Evolutionary conservation across 139 green algal species (phyloP).

Genomic region (Coccomyxa sp.): DNA sequence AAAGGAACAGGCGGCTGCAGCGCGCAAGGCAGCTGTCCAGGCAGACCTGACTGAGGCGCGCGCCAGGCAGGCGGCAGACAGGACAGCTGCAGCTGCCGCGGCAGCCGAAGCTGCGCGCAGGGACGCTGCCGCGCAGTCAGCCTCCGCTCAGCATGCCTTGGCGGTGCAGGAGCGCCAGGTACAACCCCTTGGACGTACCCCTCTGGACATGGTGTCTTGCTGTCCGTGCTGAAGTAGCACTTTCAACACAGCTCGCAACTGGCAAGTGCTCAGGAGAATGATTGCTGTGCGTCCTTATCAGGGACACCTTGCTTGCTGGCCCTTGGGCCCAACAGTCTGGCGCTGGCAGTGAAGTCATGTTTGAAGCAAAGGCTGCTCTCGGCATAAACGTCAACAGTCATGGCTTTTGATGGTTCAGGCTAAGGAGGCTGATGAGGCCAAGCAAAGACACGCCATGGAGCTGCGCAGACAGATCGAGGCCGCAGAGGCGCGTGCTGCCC

Average conservation of each 20-base stretch:
- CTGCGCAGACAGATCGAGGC: conserved; percentile 64
- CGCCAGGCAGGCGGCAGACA: conserved; percentile 58
- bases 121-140: no score
- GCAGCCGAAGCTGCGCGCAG: background rate
- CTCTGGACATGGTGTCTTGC: no score
- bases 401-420: background rate
- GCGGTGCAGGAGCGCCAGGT: background rate
- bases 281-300: background rate
- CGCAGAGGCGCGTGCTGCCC: conserved; percentile 49
- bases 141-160: background rate
- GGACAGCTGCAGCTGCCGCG: background rate
- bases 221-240: background rate
- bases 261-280: background rate
- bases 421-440: background rate
- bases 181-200: background rate
- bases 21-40: conserved; percentile 16
- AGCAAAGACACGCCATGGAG: conserved; percentile 62
- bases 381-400: no score
- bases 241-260: background rate
- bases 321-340: background rate
- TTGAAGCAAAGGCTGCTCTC: background rate
- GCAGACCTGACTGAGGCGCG: conserved; percentile 60
- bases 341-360: background rate
- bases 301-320: background rate
- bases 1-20: conserved; percentile 48